Percentiles rank a stretch among this genome's conserved stretches.
These are phyloP conservation scores for Nadsonia commutata DNA, from an alignment of 1,139 yeast species.

Conservation along the genomic window DNA sequence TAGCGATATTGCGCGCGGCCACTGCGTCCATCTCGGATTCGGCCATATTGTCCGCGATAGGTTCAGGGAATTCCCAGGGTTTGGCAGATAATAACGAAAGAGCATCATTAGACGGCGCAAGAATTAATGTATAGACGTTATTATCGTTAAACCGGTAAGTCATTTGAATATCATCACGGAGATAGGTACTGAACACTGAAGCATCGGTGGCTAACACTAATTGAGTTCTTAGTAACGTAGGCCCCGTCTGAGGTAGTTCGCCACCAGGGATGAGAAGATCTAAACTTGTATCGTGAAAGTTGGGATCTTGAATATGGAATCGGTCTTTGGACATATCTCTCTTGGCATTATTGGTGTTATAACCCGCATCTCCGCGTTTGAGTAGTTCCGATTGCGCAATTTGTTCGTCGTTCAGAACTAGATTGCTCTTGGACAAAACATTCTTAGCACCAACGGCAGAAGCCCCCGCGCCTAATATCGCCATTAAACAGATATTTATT, in stretches of 20 bases:
- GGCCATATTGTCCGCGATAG: constrained; percentile 10
- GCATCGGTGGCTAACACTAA: constrained; percentile 20
- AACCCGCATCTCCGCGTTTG: too few relatives aligned
- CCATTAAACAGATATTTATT: too few relatives aligned
- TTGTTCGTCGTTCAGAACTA: too few relatives aligned
- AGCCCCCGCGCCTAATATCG: too few relatives aligned
- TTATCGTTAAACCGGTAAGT: constrained; percentile 18
- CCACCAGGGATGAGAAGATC: constrained; percentile 8
- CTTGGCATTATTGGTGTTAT: too few relatives aligned
- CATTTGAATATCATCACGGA: constrained; percentile 18
- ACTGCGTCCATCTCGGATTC: constrained; percentile 17
- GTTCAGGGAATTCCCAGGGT: constrained; percentile 25
- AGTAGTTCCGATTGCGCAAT: too few relatives aligned
- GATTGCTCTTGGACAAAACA: too few relatives aligned
- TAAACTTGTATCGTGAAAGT: not conserved
- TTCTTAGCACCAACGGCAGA: too few relatives aligned
- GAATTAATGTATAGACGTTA: constrained; percentile 17
- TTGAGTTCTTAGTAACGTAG: constrained; percentile 21
- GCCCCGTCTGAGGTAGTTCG: constrained; percentile 21
- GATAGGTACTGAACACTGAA: constrained; percentile 21
- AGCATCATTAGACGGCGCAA: constrained; percentile 24
- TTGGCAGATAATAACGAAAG: constrained; percentile 17
- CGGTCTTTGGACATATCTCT: too few relatives aligned
- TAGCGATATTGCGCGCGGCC: constrained; percentile 16
- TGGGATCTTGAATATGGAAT: not conserved